Base-by-base conservation (phyloP, 1,139 yeast genomes). In the Komagataea norvegica region DNA sequence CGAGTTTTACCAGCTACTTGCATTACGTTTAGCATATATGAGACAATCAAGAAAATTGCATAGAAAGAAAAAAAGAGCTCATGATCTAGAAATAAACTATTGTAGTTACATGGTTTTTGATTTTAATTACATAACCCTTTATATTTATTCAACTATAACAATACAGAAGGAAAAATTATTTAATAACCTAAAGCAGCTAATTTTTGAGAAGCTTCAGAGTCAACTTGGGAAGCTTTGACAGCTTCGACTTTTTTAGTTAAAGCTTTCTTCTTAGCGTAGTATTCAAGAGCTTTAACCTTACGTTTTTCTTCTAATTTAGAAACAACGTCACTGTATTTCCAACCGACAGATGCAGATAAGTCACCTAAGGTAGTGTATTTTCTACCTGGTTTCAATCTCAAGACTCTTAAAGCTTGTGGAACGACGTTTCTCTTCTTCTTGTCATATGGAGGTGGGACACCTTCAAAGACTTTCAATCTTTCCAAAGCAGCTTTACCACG, bases 401-500 rank as follows among this genome's bases (percentile, higher is more conserved):
- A 79, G 61, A 93, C 96, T 78, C 99, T 89, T 68, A 91, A 81
- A 67, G 99, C 98, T 78, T 88, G 96, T 70, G 99, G 99, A 65
- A 91, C 99, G 61, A 91, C 99, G 68, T 89, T 96, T 73, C 96
- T 87, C 95, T 91, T 89, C 88, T 87, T 85, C 78, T 83, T 88
- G 91, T 91, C 98, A 75, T 85, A 91, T 74, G 98, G 98, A 55
- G 97, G 91, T 72, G 99, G 99, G 55, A 93, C 81, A 82, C 98
- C 99, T 77, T 91, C 98, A 65, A 86, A 91, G 62, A 91, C 97
- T 93, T 91, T 88, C 64, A 91, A 86, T 78, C 96, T 88, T 78
- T 89, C 97, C 68, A 91, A 74, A 64, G 99, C 99, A 67, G 98
- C 97, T 78, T 86, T 84, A 75, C 99, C 99, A 76, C 98, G 93